These are phyloP conservation scores for Crotalaria pallida DNA, from an alignment of 306 rosid genomes.

Conservation along the genomic window DNA sequence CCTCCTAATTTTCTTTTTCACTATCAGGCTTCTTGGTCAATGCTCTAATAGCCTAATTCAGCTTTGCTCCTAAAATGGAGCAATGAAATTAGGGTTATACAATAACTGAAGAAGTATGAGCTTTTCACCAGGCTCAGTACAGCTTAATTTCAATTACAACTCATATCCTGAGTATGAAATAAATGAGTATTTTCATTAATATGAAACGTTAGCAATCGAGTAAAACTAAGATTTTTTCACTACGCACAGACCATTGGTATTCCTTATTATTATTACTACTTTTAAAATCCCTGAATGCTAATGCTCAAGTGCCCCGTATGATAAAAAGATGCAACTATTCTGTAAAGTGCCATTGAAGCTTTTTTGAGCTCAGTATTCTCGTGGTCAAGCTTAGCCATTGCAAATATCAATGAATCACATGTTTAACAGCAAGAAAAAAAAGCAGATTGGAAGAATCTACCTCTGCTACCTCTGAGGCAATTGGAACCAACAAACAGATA, in stretches of 20 bases:
- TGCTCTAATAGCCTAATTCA: background rate
- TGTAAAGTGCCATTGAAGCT: background rate
- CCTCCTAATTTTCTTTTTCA: conserved; percentile 2
- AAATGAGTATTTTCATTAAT: background rate
- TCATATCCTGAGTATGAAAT: background rate
- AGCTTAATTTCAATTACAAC: background rate
- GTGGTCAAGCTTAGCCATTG: background rate
- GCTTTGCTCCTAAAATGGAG: background rate
- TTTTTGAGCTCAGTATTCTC: background rate
- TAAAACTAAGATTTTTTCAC: no score
- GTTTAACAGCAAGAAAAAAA: background rate
- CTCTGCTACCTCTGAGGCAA: background rate
- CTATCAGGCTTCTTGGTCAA: conserved; percentile 5
- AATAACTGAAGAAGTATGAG: background rate
- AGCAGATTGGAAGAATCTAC: background rate
- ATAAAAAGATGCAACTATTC: background rate
- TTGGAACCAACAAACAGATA: background rate
- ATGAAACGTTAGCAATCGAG: background rate
- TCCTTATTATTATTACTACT: background rate
- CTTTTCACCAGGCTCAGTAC: background rate
- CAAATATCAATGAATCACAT: conserved; percentile 3
- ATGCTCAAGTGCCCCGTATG: background rate
- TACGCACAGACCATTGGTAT: background rate
- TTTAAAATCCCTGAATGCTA: background rate
- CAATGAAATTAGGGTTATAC: background rate